Conservation (phyloP, 257 asterid genomes). For the Gardenia jasminoides region DNA sequence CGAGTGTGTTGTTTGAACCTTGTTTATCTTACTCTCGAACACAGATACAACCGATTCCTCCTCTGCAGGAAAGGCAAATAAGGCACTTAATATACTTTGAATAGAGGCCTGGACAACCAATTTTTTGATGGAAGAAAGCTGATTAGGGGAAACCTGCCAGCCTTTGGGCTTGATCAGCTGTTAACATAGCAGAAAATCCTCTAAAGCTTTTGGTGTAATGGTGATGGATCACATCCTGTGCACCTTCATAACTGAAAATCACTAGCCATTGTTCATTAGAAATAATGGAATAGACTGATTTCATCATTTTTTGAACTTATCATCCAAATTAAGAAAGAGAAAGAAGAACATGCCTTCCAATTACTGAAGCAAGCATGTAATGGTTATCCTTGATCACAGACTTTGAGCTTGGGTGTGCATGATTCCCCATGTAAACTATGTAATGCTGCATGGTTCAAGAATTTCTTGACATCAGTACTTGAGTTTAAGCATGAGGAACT, state of each 20-base stretch:
- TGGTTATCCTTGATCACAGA: conserved; percentile 48
- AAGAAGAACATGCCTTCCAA: conserved; percentile 41
- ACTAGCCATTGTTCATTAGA: neutral
- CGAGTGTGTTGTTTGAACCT: conserved; percentile 49
- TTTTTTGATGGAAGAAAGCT: too few relatives aligned
- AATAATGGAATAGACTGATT: neutral
- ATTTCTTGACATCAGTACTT: too few relatives aligned
- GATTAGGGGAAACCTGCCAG: conserved; percentile 33
- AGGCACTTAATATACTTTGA: too few relatives aligned
- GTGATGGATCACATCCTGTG: conserved; percentile 35
- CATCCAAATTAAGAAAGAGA: neutral
- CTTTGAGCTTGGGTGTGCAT: conserved; percentile 39
- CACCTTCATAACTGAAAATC: conserved; percentile 40
- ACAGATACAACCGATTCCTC: conserved; percentile 41
- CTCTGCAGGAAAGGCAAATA: conserved; percentile 25
- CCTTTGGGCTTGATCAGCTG: conserved; percentile 48
- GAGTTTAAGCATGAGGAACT: too few relatives aligned
- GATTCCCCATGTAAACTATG: conserved; percentile 68
- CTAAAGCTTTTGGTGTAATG: conserved; percentile 49
- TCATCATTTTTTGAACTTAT: too few relatives aligned
- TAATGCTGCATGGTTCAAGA: conserved; percentile 43
- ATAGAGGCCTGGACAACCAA: too few relatives aligned
- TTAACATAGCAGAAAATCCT: conserved; percentile 70
- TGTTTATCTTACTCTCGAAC: conserved; percentile 40
- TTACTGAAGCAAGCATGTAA: conserved; percentile 45